Evolutionary conservation across 371 early-diverging fungal genomes (phyloP).

Genomic region (Apophysomyces sp.): DNA sequence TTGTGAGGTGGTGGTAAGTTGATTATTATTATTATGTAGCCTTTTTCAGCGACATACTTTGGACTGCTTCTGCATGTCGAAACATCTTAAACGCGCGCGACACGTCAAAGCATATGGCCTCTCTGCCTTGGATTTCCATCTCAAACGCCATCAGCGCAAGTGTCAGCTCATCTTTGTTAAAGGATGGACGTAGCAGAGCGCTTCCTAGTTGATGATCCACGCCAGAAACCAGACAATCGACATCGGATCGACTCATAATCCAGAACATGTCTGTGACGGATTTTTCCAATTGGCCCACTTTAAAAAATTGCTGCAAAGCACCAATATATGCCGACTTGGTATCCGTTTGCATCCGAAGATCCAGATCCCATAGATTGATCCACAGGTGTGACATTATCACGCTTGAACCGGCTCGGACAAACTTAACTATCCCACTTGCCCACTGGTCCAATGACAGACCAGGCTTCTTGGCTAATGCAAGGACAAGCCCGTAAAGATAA

Average conservation of each 20-base stretch:
- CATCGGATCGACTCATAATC: slow-evolving; percentile 11
- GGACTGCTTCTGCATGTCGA: not conserved
- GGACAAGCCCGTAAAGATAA: slow-evolving; percentile 33
- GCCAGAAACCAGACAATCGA: not conserved
- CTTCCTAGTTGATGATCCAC: slow-evolving; percentile 30
- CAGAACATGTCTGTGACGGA: slow-evolving; percentile 1
- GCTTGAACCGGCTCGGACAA: slow-evolving; percentile 20
- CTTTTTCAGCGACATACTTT: not conserved
- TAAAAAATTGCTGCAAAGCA: slow-evolving; percentile 1
- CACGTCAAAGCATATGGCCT: not conserved
- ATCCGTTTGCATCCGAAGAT: not conserved
- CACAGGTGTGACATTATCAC: slow-evolving; percentile 25
- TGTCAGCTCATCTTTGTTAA: slow-evolving; percentile 26
- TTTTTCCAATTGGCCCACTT: not conserved
- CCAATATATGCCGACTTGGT: not conserved
- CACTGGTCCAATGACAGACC: slow-evolving; percentile 10
- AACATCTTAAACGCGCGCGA: not conserved
- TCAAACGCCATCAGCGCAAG: slow-evolving; percentile 19
- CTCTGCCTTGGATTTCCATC: slow-evolving; percentile 3
- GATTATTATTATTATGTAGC: not conserved
- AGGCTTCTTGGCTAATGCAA: slow-evolving; percentile 19
- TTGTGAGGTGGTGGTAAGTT: not conserved
- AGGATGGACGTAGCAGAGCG: slow-evolving; percentile 22
- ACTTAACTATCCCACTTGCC: slow-evolving; percentile 18
- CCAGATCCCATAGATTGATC: slow-evolving; percentile 21